Conservation (phyloP, 345 rosid genomes). For the Rhodomyrtus tomentosa region DNA sequence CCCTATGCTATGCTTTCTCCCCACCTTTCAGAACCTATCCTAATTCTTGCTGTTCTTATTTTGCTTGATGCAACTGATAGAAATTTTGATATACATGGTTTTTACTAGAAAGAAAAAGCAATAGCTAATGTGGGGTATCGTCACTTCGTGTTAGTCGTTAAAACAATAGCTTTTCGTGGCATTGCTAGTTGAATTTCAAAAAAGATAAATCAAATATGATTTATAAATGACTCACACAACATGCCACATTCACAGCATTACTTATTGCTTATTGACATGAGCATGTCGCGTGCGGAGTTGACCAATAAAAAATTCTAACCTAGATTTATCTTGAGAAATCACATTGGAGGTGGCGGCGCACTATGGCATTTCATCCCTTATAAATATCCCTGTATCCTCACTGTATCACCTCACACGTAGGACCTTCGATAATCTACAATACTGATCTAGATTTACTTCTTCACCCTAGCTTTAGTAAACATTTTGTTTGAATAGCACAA, state of each 20-base stretch:
- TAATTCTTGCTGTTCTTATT: background rate
- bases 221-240: background rate
- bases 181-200: background rate
- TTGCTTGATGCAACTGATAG: background rate
- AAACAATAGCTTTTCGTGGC: background rate
- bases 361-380: background rate
- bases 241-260: background rate
- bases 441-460: background rate
- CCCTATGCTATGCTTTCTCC: background rate
- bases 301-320: background rate
- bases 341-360: background rate
- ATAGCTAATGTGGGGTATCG: background rate
- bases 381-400: background rate
- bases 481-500: background rate
- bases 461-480: background rate
- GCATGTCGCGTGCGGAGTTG: background rate
- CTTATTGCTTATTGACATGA: background rate
- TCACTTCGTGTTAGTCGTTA: background rate
- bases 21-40: background rate
- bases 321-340: background rate
- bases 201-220: background rate
- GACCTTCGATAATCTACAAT: background rate
- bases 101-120: background rate
- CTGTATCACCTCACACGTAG: background rate
- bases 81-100: background rate